These are phyloP conservation scores for Fraxinus cuspidata DNA, from an alignment of 257 asterid genomes.

Conservation along the genomic window DNA sequence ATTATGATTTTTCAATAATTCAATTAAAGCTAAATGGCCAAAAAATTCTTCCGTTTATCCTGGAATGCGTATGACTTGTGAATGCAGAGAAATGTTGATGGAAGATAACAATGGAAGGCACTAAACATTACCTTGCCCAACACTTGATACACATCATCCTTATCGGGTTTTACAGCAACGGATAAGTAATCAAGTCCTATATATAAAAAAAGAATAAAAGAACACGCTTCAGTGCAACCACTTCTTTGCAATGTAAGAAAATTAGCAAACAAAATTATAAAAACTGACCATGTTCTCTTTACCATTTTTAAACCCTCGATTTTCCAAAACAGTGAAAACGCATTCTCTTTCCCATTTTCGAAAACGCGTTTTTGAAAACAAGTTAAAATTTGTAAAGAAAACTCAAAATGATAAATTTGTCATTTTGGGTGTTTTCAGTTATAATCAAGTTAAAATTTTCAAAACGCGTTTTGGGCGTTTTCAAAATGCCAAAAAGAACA, in stretches of 20 bases:
- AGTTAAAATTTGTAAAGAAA: too few species aligned
- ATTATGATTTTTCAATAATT: neutral
- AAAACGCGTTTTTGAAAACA: too few species aligned
- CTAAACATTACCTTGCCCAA: constrained; percentile 24
- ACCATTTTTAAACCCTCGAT: too few species aligned
- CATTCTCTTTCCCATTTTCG: too few species aligned
- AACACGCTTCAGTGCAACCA: neutral
- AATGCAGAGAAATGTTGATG: neutral
- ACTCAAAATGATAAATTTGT: too few species aligned
- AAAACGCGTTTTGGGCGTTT: too few species aligned
- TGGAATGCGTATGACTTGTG: neutral
- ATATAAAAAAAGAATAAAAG: neutral
- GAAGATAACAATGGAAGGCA: neutral
- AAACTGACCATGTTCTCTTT: too few species aligned
- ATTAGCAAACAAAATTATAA: too few species aligned
- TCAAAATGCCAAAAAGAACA: too few species aligned
- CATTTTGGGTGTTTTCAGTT: too few species aligned
- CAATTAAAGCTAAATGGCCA: neutral
- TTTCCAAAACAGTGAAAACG: too few species aligned
- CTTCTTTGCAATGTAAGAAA: neutral
- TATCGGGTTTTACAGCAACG: constrained; percentile 11
- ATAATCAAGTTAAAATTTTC: too few species aligned
- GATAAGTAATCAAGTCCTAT: constrained; percentile 41
- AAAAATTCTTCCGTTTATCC: neutral
- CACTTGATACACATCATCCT: constrained; percentile 22